Conservation (phyloP, 1,284 basidiomycete genomes). For the Wallemia mellicola region DNA sequence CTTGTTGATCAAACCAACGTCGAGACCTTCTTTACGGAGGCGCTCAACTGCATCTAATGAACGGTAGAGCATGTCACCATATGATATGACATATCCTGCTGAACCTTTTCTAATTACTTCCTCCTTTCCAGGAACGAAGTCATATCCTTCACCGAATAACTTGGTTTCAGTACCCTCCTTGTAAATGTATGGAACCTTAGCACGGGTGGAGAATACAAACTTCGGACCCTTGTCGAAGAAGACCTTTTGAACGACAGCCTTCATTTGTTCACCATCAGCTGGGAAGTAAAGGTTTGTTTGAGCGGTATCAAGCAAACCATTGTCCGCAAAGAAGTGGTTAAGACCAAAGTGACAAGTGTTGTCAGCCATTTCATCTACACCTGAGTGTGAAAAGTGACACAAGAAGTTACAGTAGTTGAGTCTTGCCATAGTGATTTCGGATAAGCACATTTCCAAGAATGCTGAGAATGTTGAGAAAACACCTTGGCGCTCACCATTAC, state of each 20-base stretch:
- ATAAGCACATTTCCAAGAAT: constrained; percentile 60
- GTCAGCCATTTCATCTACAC: constrained; percentile 41
- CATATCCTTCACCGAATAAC: constrained; percentile 37
- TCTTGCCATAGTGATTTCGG: constrained; percentile 60
- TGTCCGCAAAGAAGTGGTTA: constrained; percentile 56
- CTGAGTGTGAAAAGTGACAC: constrained; percentile 59
- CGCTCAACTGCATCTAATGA: constrained; percentile 46
- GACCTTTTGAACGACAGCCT: constrained; percentile 35
- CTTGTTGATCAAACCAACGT: constrained; percentile 59
- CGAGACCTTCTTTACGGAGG: constrained; percentile 32
- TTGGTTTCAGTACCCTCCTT: constrained; percentile 32
- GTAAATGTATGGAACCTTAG: constrained; percentile 55
- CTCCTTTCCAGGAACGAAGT: constrained; percentile 51
- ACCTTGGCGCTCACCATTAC: constrained; percentile 21
- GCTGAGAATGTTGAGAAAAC: constrained; percentile 57
- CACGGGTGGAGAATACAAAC: constrained; percentile 56
- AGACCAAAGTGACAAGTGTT: constrained; percentile 44
- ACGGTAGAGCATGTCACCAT: constrained; percentile 52
- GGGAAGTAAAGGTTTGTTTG: constrained; percentile 50
- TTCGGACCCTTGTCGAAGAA: constrained; percentile 55
- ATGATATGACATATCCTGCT: constrained; percentile 43
- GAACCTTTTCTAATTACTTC: constrained; percentile 38
- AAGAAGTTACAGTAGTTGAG: constrained; percentile 57
- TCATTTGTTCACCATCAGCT: constrained; percentile 48
- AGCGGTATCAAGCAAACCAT: constrained; percentile 45